Base-by-base conservation (phyloP, 176 grass and related monocot genomes). In the Tillandsia fasciculata region DNA sequence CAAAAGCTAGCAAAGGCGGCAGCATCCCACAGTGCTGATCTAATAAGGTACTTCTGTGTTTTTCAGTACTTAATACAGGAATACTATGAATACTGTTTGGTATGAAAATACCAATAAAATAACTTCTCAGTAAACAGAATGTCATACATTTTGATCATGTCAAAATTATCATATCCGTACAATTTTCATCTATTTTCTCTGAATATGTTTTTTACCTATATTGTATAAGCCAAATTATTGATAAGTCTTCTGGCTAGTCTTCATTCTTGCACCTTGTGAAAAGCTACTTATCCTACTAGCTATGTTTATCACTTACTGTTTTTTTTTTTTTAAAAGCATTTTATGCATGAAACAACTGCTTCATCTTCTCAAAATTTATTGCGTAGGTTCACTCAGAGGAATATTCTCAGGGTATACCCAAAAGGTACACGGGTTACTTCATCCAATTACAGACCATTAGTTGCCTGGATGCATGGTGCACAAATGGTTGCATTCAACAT, bases 401-500 rank as follows among this genome's bases (percentile, higher is more conserved):
- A 97, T 76, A 69, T 97, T 72, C 66, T 97, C 8, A 81, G 94
- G 70, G 74, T 97, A 65, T 97, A 87, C 67, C 94, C 94, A 2
- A 97, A 92, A 74, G 94, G 89, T 65, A 87, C 89, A 27, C 80
- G 94, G 48, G 78, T 97, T 71, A 87, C 64, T 68, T 97, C 94
- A 76, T 85, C 94, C 14, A 97, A 97, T 72, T 97, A 92, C 50
- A 83, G 87, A 48, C 89, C 93, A 63, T 81, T 97, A 50, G 66
- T 83, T 61, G 89, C 89, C 26, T 97, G 94, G 94, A 82, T 65
- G 28, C 82, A 97, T 79, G 94, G 94, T 74, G 89, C 86, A 7
- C 94, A 97, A 73, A 90, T 97, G 94, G 89, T 92, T 87, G 94
- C 94, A 79, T 92, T 92, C 64, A 97, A 97, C 59, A 97, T 85